Evolutionary conservation across 306 rosid species (phyloP).

Genomic region (Gynostemma pentaphyllum): DNA sequence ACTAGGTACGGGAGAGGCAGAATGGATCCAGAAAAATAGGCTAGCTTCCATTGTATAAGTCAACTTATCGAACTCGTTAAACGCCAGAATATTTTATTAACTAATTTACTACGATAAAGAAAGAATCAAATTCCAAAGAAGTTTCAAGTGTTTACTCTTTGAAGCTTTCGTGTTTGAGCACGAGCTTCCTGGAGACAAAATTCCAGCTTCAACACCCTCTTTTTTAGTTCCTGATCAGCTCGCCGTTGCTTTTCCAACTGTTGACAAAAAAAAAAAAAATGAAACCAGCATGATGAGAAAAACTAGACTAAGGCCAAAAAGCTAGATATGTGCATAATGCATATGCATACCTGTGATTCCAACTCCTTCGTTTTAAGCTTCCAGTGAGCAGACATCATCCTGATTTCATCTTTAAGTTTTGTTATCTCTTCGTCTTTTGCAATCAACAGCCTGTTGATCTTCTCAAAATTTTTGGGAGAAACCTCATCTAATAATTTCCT

Average conservation of each 20-base stretch:
- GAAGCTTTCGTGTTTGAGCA: slow-evolving; percentile 85
- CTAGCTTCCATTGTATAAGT: slow-evolving; percentile 1
- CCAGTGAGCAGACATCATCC: slow-evolving; percentile 78
- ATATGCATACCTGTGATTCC: slow-evolving; percentile 79
- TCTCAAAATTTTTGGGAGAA: slow-evolving; percentile 74
- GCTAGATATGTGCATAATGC: neutral
- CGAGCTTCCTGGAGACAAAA: slow-evolving; percentile 95
- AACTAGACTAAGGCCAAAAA: neutral
- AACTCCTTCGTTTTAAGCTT: slow-evolving; percentile 81
- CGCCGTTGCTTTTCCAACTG: slow-evolving; percentile 96
- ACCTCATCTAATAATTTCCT: slow-evolving; percentile 66
- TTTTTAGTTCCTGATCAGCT: slow-evolving; percentile 84
- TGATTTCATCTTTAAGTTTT: slow-evolving; percentile 68
- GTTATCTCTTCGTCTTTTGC: slow-evolving; percentile 71
- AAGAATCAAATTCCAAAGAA: neutral
- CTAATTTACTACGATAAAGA: neutral
- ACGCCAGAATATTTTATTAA: neutral
- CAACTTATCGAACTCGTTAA: neutral
- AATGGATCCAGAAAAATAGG: neutral
- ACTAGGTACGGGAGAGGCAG: neutral
- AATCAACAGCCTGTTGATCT: slow-evolving; percentile 53
- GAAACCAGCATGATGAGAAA: slow-evolving; percentile 1
- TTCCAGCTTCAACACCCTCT: slow-evolving; percentile 81
- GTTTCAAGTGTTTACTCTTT: slow-evolving; percentile 51
- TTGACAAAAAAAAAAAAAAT: slow-evolving; percentile 17